A percentile compares a stretch with the other conserved stretches of the same genome.
Conservation (phyloP, 2,329 filamentous ascomycete species). For the Magnaporthiopsis rhizophila region DNA sequence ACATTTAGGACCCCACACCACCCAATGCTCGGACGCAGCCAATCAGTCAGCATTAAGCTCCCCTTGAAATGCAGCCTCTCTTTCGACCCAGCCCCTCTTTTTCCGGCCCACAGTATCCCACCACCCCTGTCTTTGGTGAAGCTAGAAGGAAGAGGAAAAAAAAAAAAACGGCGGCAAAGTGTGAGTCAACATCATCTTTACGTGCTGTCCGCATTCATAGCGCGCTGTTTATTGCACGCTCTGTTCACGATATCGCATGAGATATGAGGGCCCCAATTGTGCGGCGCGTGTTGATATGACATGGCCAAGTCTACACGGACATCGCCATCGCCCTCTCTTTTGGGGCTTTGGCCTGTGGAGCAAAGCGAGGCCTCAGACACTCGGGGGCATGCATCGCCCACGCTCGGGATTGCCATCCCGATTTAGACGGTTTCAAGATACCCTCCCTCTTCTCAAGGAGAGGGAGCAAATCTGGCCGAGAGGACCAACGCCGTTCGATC, state of each 20-base stretch:
- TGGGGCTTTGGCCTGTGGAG: background rate
- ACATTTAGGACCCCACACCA: background rate
- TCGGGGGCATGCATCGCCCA: background rate
- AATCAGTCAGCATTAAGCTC: background rate
- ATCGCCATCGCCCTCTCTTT: background rate
- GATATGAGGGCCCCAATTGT: background rate
- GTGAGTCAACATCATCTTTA: background rate
- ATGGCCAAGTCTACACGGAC: background rate
- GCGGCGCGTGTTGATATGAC: background rate
- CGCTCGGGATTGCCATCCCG: background rate
- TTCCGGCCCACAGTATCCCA: background rate
- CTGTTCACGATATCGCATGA: background rate
- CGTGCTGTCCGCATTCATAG: background rate
- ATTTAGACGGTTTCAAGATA: background rate
- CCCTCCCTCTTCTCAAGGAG: background rate
- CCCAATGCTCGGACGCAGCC: background rate
- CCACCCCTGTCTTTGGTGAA: background rate
- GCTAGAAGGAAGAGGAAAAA: background rate
- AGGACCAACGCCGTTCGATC: background rate
- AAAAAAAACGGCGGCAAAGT: background rate
- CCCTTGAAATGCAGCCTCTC: background rate
- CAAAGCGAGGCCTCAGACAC: background rate
- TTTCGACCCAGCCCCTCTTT: background rate
- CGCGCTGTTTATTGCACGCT: background rate
- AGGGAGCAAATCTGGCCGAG: background rate